Percentiles rank a stretch among this genome's conserved stretches.
These are phyloP conservation scores for Quercus robur DNA, from an alignment of 306 rosid genomes.

Conservation along the genomic window DNA sequence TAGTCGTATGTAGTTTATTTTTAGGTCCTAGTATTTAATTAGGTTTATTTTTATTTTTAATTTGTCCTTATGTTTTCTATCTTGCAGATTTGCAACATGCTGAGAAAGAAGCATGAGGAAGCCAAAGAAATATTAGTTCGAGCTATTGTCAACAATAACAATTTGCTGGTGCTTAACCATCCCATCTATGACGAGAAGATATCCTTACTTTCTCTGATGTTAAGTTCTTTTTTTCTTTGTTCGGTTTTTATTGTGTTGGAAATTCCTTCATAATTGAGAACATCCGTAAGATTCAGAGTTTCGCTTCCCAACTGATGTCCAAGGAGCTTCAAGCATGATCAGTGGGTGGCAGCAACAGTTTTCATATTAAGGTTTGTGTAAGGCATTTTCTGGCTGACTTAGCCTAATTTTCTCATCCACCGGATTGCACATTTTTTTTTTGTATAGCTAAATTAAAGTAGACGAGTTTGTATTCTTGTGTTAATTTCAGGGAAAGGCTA, in stretches of 20 bases:
- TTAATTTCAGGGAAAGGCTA: too few relatives aligned
- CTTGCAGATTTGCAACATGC: constrained; percentile 77
- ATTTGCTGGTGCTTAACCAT: constrained; percentile 88
- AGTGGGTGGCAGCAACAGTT: too few relatives aligned
- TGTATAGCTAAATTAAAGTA: too few relatives aligned
- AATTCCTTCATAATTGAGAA: constrained; percentile 48
- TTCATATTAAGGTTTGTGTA: too few relatives aligned
- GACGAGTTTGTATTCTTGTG: too few relatives aligned
- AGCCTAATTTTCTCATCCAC: too few relatives aligned
- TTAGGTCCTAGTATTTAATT: too few relatives aligned
- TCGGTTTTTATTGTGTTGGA: not conserved
- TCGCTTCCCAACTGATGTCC: constrained; percentile 57
- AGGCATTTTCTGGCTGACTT: too few relatives aligned
- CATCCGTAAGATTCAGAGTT: constrained; percentile 72
- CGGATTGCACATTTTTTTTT: too few relatives aligned
- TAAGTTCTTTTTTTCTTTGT: constrained; percentile 4
- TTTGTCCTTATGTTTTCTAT: not conserved
- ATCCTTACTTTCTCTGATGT: constrained; percentile 48
- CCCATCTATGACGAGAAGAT: constrained; percentile 78
- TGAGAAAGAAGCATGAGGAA: constrained; percentile 83
- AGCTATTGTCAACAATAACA: constrained; percentile 72
- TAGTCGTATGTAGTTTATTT: too few relatives aligned
- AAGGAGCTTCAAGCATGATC: constrained; percentile 49
- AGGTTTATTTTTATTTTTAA: too few relatives aligned
- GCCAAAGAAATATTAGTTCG: constrained; percentile 77